Evolutionary conservation across 225 moss, liverwort and hornwort species (phyloP), one percentile per base, ranked within the genome.

Genomic region (Bryum argenteum): DNA sequence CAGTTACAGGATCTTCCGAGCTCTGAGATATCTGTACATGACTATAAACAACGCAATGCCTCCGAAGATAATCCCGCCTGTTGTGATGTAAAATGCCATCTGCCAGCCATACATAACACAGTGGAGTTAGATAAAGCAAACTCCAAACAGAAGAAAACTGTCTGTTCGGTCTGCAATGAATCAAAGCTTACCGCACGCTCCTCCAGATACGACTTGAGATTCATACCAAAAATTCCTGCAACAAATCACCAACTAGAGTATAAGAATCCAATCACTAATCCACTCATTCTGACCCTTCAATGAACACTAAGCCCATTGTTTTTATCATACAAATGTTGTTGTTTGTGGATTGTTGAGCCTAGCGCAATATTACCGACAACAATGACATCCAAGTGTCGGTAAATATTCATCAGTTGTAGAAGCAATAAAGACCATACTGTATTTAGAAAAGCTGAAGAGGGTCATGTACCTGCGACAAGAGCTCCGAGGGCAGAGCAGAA

Each of bases 171-270:
- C n/a, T 60, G 45, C 53, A 19, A n/a, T n/a, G n/a, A 70, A 61
- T 37, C 42, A 33, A 12, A 48, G 66, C 84, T 65, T 89, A 96
- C 93, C 84, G 78, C 91, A 83, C 90, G 89, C 75, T 94, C 94
- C 76, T 98, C 98, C 73, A 94, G 78, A 57, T 98, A 98, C 3
- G 94, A 94, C 76, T 79, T 94, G 77, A 98, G 79, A 81, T 98
- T 98, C 98, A 98, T 98, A 39, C 98, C 98, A 83, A 98, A 94
- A 61, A 98, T 98, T 64, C 98, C 97, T 98, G 89, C 39, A 59
- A 63, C 50, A 19, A 63, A 33, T 33, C 7, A 33, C 33, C 28
- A 4, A 33, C 33, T 18, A 43, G 58, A 71, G n/a, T 41, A 58
- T 40, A 42, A 78, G 9, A 61, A n/a, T 41, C 1, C 37, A 63